These are phyloP conservation scores for Hortaea sp. DNA, from an alignment of 2,329 filamentous ascomycete species.

Conservation along the genomic window DNA sequence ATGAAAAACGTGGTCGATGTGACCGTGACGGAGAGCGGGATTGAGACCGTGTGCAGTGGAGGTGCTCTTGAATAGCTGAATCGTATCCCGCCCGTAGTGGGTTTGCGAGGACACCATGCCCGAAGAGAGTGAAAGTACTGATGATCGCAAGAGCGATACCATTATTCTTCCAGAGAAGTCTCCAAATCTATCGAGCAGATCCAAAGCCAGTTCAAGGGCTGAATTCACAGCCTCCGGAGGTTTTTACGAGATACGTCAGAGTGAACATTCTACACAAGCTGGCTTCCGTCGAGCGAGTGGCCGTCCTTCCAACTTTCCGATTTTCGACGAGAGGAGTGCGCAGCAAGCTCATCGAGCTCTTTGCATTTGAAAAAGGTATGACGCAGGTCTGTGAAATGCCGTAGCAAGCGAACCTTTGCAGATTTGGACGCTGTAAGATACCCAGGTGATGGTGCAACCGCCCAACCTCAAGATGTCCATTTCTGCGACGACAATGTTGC, in stretches of 20 bases:
- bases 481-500: too few species aligned
- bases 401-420: slow-evolving; percentile 66
- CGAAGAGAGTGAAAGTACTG: slow-evolving; percentile 43
- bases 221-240: slow-evolving; percentile 37
- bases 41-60: neutral
- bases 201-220: slow-evolving; percentile 37
- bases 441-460: slow-evolving; percentile 83
- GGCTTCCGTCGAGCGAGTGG: slow-evolving; percentile 45
- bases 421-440: slow-evolving; percentile 60
- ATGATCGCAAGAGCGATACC: slow-evolving; percentile 51
- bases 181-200: slow-evolving; percentile 47
- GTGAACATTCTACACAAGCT: slow-evolving; percentile 44
- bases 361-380: slow-evolving; percentile 56
- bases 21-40: slow-evolving; percentile 16
- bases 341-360: slow-evolving; percentile 59
- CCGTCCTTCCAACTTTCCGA: slow-evolving; percentile 23
- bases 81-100: slow-evolving; percentile 22
- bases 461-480: slow-evolving; percentile 63
- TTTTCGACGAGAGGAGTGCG: slow-evolving; percentile 44
- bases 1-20: slow-evolving; percentile 43
- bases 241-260: slow-evolving; percentile 49
- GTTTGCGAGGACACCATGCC: slow-evolving; percentile 44
- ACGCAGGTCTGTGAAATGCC: slow-evolving; percentile 59
- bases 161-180: slow-evolving; percentile 13
- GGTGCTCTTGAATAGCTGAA: neutral